Evolutionary conservation across 768 basidiomycete genomes (phyloP).

Genomic region (Hydnomerulius pinastri): DNA sequence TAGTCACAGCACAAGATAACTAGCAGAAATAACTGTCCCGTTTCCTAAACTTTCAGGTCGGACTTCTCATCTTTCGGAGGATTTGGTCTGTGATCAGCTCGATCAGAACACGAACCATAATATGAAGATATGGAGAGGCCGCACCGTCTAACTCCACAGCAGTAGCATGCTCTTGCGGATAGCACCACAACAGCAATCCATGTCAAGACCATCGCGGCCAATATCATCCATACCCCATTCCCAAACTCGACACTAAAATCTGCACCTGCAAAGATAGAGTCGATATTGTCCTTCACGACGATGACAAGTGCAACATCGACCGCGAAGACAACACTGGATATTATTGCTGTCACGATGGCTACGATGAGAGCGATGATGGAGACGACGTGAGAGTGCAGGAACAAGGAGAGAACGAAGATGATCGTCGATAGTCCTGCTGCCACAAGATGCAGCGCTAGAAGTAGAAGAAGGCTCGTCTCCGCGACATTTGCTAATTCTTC

Average conservation of each 20-base stretch:
- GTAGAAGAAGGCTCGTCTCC: slow-evolving; percentile 47
- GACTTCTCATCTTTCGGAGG: background rate
- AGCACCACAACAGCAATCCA: slow-evolving; percentile 66
- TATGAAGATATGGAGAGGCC: background rate
- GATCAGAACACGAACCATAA: slow-evolving; percentile 6
- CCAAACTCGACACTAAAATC: slow-evolving; percentile 56
- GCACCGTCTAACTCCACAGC: slow-evolving; percentile 60
- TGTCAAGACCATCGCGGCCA: slow-evolving; percentile 52
- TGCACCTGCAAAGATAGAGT: slow-evolving; percentile 36
- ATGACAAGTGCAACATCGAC: slow-evolving; percentile 65
- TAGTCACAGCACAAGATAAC: background rate
- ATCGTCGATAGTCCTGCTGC: slow-evolving; percentile 59
- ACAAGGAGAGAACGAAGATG: slow-evolving; percentile 54
- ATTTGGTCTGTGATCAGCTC: slow-evolving; percentile 7
- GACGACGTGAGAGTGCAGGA: slow-evolving; percentile 55
- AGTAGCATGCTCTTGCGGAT: slow-evolving; percentile 64
- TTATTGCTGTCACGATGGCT: slow-evolving; percentile 55
- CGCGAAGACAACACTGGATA: slow-evolving; percentile 56
- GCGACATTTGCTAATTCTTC: slow-evolving; percentile 45
- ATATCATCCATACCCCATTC: slow-evolving; percentile 74
- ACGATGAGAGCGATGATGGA: slow-evolving; percentile 61
- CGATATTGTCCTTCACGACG: slow-evolving; percentile 47
- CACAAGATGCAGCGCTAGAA: slow-evolving; percentile 73
- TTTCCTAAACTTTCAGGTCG: background rate
- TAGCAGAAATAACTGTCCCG: background rate